phyloP scores from a whole-genome alignment of 768 basidiomycete species.

The Lanmaoa rubissima region DNA sequence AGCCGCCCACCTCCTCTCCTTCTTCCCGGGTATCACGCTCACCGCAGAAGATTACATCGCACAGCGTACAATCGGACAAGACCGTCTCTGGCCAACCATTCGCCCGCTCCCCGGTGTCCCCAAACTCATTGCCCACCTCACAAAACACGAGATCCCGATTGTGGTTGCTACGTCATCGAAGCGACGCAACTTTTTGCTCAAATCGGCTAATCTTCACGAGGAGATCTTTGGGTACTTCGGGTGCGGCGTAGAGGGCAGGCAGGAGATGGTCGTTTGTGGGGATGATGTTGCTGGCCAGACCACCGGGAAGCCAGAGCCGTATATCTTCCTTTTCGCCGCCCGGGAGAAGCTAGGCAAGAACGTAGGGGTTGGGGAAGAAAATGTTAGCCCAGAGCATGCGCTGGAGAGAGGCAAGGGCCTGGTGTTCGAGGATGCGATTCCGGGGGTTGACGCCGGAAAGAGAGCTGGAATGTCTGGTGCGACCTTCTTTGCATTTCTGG shows the following conservation, averaged over 20 bases:
- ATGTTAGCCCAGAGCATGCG: slow-evolving; percentile 34
- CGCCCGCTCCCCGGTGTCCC: slow-evolving; percentile 70
- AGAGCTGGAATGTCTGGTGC: slow-evolving; percentile 84
- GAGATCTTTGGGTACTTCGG: slow-evolving; percentile 48
- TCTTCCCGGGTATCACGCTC: slow-evolving; percentile 72
- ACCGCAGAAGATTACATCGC: slow-evolving; percentile 57
- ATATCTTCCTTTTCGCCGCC: slow-evolving; percentile 78
- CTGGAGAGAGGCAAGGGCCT: slow-evolving; percentile 60
- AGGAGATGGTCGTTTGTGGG: slow-evolving; percentile 63
- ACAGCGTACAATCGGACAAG: slow-evolving; percentile 57
- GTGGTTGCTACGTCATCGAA: slow-evolving; percentile 79
- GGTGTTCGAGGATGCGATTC: slow-evolving; percentile 80
- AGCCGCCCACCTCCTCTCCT: slow-evolving; percentile 66
- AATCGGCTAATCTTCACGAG: slow-evolving; percentile 58
- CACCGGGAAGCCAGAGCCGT: slow-evolving; percentile 77
- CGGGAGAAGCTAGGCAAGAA: slow-evolving; percentile 50
- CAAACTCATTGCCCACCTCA: slow-evolving; percentile 70
- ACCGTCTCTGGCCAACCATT: slow-evolving; percentile 66
- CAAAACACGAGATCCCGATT: slow-evolving; percentile 66
- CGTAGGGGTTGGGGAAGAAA: slow-evolving; percentile 49
- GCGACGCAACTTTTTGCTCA: slow-evolving; percentile 62
- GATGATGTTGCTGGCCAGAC: slow-evolving; percentile 61
- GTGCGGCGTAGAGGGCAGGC: slow-evolving; percentile 14
- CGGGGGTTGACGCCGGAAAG: slow-evolving; percentile 77
- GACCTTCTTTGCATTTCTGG: slow-evolving; percentile 14